These are phyloP conservation scores for Kodamaea anthophila DNA, from an alignment of 1,139 yeast genomes.

Conservation along the genomic window DNA sequence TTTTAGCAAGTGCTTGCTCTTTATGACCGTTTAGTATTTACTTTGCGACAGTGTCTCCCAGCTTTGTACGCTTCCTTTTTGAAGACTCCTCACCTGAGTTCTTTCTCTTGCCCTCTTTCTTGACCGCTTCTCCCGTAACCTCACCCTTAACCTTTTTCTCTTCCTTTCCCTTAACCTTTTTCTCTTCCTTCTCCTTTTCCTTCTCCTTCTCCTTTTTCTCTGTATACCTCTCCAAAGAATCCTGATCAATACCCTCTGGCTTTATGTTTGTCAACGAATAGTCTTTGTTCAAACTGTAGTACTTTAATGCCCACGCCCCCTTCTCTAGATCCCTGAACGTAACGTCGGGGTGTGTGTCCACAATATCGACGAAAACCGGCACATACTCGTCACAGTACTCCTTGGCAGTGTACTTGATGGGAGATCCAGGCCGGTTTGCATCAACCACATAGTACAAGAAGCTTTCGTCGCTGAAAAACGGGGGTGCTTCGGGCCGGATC, in stretches of 20 bases:
- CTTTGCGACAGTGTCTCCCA: too few species aligned
- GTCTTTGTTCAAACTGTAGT: slow-evolving; percentile 19
- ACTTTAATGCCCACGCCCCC: slow-evolving; percentile 37
- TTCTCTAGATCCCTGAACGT: slow-evolving; percentile 22
- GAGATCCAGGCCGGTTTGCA: slow-evolving; percentile 21
- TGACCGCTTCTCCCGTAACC: too few species aligned
- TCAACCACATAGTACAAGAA: slow-evolving; percentile 32
- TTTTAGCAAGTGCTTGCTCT: too few species aligned
- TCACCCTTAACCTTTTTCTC: neutral
- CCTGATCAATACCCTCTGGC: slow-evolving; percentile 14
- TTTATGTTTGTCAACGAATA: slow-evolving; percentile 22
- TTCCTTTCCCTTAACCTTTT: neutral
- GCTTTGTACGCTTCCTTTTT: too few species aligned
- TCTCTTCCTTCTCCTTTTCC: slow-evolving; percentile 2
- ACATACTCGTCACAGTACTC: slow-evolving; percentile 36
- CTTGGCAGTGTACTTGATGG: slow-evolving; percentile 36
- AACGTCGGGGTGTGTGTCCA: slow-evolving; percentile 7
- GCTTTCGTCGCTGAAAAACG: slow-evolving; percentile 46
- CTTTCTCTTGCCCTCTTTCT: too few species aligned
- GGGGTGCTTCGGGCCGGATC: slow-evolving; percentile 26
- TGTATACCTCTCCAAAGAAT: too few species aligned
- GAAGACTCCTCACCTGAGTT: too few species aligned
- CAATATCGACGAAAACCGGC: slow-evolving; percentile 19
- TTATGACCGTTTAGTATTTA: too few species aligned
- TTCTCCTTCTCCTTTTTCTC: neutral